A percentile compares a stretch with the other conserved stretches of the same genome.
Evolutionary conservation across 257 asterid genomes (phyloP).

Genomic region (Hygrophila difformis): DNA sequence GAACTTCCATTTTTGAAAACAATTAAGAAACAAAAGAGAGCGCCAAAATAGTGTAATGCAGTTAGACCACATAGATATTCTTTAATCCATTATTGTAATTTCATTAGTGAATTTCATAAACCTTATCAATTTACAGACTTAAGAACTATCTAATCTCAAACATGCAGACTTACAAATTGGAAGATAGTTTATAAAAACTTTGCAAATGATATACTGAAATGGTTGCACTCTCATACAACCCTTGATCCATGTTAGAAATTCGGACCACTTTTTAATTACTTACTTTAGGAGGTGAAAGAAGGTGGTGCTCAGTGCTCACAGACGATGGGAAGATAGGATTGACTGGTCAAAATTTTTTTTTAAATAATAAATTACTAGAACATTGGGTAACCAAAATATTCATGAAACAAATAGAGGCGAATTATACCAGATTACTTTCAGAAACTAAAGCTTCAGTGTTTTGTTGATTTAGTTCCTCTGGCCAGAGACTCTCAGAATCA

Average conservation of each 20-base stretch:
- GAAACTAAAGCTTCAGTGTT: slow-evolving; percentile 98
- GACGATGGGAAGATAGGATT: slow-evolving; percentile 1
- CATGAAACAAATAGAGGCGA: slow-evolving; percentile 14
- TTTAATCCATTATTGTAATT: no score
- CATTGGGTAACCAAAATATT: no score
- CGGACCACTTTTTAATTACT: background rate
- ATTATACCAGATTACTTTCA: slow-evolving; percentile 85
- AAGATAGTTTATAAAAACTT: no score
- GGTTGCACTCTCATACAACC: slow-evolving; percentile 3
- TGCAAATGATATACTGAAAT: no score
- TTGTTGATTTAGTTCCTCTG: slow-evolving; percentile 93
- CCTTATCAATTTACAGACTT: no score
- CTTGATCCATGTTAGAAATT: slow-evolving; percentile 10
- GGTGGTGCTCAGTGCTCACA: slow-evolving; percentile 5
- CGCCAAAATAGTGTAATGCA: no score
- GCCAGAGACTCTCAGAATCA: slow-evolving; percentile 82
- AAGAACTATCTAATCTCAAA: no score
- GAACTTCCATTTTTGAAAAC: slow-evolving; percentile 88
- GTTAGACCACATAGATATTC: no score
- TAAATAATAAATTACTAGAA: slow-evolving; percentile 8
- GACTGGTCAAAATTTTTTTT: background rate
- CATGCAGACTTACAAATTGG: no score
- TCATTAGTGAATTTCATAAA: slow-evolving; percentile 1
- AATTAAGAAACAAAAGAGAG: slow-evolving; percentile 9
- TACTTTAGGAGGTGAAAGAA: slow-evolving; percentile 8